Conservation (phyloP, 495 filamentous ascomycete species). For the Penicillium waksmanii region DNA sequence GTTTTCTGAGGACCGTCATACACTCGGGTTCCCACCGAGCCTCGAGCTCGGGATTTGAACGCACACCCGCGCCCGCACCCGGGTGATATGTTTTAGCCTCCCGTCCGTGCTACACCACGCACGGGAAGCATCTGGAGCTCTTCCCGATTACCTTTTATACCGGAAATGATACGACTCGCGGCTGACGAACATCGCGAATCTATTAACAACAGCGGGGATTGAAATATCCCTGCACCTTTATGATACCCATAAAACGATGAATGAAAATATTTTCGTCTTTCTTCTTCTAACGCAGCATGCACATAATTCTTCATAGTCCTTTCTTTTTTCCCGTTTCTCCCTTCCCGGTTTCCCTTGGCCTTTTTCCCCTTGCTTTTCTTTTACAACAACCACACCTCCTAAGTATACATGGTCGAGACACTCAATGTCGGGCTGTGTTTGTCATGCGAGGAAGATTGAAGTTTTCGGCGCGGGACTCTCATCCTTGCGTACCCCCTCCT, state of each 20-base stretch:
- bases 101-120: neutral
- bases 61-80: neutral
- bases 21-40: neutral
- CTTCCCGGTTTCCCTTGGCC: neutral
- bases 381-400: conserved; percentile 34
- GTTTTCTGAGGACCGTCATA: neutral
- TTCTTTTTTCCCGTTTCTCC: neutral
- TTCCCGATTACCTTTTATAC: neutral
- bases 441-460: conserved; percentile 54
- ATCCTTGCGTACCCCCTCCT: conserved; percentile 34
- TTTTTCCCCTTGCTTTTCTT: neutral
- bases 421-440: conserved; percentile 55
- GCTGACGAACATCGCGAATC: conserved; percentile 6
- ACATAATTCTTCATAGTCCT: neutral
- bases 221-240: conserved; percentile 2
- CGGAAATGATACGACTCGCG: neutral
- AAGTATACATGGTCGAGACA: conserved; percentile 56
- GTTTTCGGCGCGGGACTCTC: conserved; percentile 35
- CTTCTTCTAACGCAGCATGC: neutral
- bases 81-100: neutral
- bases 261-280: conserved; percentile 16
- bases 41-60: neutral
- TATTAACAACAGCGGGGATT: conserved; percentile 12
- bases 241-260: conserved; percentile 24
- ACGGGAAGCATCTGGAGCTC: neutral